Evolutionary conservation across 441 rosid species (phyloP).

Genomic region (Capsella rubella): DNA sequence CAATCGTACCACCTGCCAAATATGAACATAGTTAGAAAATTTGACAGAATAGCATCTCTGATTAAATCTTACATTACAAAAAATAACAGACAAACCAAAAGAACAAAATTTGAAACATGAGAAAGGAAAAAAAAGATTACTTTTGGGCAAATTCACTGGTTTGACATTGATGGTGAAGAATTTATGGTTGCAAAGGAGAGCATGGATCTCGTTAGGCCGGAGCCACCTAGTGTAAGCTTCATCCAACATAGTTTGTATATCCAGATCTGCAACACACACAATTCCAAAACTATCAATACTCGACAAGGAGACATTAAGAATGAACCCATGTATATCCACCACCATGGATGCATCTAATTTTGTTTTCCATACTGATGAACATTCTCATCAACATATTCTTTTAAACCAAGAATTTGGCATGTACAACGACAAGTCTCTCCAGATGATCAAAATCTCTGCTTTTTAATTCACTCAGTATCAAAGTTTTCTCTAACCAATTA

Average conservation of each 20-base stretch:
- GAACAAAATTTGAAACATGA: background rate
- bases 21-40: slow-evolving; percentile 12
- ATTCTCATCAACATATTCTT: too few relatives aligned
- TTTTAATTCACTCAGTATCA: background rate
- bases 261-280: slow-evolving; percentile 69
- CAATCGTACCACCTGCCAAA: slow-evolving; percentile 78
- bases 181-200: slow-evolving; percentile 79
- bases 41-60: background rate
- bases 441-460: too few relatives aligned
- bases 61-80: background rate
- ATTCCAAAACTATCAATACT: slow-evolving; percentile 29
- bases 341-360: background rate
- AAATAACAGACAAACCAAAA: background rate
- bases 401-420: too few relatives aligned
- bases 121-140: slow-evolving; percentile 11
- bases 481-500: background rate
- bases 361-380: background rate
- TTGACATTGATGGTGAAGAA: slow-evolving; percentile 74
- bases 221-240: slow-evolving; percentile 92
- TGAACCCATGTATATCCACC: background rate
- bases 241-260: slow-evolving; percentile 61
- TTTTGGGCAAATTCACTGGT: slow-evolving; percentile 61
- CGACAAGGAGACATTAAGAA: background rate
- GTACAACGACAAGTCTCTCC: too few relatives aligned
- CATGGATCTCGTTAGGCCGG: slow-evolving; percentile 97